A percentile compares a stretch with the other conserved stretches of the same genome.
phyloP scores from a whole-genome alignment of 2,329 filamentous ascomycete genomes.

The Talaromyces sp. region DNA sequence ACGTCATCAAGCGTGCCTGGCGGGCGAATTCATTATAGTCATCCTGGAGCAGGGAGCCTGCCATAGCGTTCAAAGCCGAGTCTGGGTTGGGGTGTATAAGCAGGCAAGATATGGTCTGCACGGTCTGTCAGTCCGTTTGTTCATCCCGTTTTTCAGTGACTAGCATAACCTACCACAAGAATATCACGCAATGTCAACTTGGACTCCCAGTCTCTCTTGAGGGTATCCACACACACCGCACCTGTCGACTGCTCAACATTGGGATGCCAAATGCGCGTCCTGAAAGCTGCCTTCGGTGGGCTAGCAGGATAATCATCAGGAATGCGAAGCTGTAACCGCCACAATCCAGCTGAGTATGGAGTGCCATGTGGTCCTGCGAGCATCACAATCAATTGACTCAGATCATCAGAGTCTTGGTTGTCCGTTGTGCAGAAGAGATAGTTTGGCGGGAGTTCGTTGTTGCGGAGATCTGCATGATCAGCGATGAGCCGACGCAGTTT shows the following conservation, averaged over 20 bases:
- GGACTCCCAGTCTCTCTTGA: conserved; percentile 61
- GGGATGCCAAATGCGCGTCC: conserved; percentile 61
- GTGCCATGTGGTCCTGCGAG: conserved; percentile 59
- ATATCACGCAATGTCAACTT: conserved; percentile 59
- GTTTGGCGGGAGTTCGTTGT: conserved; percentile 56
- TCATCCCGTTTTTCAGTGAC: neutral
- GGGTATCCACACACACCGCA: conserved; percentile 61
- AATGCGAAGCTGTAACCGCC: conserved; percentile 58
- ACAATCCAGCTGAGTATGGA: conserved; percentile 57
- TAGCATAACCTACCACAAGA: conserved; percentile 40
- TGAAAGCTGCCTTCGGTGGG: conserved; percentile 56
- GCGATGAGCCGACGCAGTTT: conserved; percentile 55
- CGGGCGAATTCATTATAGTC: conserved; percentile 57
- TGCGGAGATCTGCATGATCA: conserved; percentile 58
- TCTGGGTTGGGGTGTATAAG: conserved; percentile 63
- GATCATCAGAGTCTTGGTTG: conserved; percentile 45
- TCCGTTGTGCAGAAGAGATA: conserved; percentile 54
- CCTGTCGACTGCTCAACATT: conserved; percentile 63
- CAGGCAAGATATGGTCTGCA: conserved; percentile 57
- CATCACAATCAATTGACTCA: conserved; percentile 56
- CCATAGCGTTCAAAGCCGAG: conserved; percentile 60
- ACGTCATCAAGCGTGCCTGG: conserved; percentile 59
- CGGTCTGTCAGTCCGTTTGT: neutral
- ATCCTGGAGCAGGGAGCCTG: conserved; percentile 57
- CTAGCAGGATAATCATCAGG: conserved; percentile 53